phyloP scores from a whole-genome alignment of 2,329 filamentous ascomycete genomes.

The Penicillium expansum region DNA sequence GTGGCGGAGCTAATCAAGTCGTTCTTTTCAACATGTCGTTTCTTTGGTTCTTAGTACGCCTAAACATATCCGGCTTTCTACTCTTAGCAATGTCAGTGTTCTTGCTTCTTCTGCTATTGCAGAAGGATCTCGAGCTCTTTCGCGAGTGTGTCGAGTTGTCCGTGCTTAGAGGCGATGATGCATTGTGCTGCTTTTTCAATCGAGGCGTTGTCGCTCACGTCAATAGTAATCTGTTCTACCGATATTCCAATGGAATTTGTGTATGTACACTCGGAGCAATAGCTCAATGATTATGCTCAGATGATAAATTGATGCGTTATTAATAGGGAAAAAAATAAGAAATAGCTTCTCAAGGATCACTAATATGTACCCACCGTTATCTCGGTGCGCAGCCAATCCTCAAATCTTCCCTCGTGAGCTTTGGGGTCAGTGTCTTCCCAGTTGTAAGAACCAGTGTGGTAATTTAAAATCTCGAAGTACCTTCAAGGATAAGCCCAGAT shows the following conservation, averaged over 20 bases:
- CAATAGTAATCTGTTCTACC: background rate
- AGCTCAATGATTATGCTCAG: background rate
- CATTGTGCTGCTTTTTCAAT: background rate
- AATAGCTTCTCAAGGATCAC: background rate
- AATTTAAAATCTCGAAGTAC: constrained; percentile 9
- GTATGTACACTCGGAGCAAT: too few relatives aligned
- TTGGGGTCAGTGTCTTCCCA: background rate
- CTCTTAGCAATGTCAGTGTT: background rate
- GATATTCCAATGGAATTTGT: background rate
- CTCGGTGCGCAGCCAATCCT: background rate
- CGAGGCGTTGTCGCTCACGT: background rate
- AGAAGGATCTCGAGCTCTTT: background rate
- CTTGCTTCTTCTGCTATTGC: background rate
- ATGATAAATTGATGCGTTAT: background rate
- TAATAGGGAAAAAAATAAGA: background rate
- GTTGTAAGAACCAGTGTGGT: constrained; percentile 2
- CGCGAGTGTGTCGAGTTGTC: background rate
- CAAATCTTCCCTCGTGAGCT: background rate
- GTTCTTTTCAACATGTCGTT: too few relatives aligned
- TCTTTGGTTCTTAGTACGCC: too few relatives aligned
- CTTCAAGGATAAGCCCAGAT: constrained; percentile 40
- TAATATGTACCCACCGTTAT: constrained; percentile 7
- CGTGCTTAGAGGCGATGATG: background rate
- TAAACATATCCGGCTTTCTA: too few relatives aligned
- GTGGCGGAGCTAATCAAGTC: too few relatives aligned